Evolutionary conservation across 352 stramenopile genomes (phyloP).

Genomic region (Globisporangium solare): DNA sequence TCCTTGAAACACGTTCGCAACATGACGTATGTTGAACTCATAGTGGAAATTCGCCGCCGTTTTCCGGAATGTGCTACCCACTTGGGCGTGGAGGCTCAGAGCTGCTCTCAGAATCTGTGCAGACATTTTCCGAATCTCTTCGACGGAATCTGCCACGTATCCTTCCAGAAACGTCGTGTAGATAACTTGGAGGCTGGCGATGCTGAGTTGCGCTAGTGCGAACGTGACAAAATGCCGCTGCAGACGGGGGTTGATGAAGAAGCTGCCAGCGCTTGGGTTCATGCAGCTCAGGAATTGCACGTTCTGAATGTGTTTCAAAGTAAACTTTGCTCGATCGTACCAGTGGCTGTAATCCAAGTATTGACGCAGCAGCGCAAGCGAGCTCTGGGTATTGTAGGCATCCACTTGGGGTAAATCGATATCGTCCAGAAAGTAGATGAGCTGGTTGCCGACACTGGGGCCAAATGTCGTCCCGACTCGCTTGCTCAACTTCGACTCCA

Average conservation of each 20-base stretch:
- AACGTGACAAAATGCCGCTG: constrained; percentile 96
- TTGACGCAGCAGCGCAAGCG: constrained; percentile 92
- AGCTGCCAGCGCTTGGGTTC: constrained; percentile 93
- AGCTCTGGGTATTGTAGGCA: constrained; percentile 92
- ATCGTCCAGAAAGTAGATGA: constrained; percentile 96
- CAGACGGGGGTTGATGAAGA: constrained; percentile 91
- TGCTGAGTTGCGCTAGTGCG: constrained; percentile 84
- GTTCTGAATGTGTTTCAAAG: constrained; percentile 90
- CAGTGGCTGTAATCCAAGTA: constrained; percentile 94
- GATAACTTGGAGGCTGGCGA: constrained; percentile 89
- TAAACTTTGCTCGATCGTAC: constrained; percentile 93
- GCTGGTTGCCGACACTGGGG: constrained; percentile 64
- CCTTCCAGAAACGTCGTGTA: constrained; percentile 95
- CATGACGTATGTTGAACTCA: constrained; percentile 96
- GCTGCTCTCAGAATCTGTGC: constrained; percentile 83
- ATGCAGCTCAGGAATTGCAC: constrained; percentile 95
- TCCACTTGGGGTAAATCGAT: constrained; percentile 94
- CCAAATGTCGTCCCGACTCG: constrained; percentile 84
- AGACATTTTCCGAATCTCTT: constrained; percentile 88
- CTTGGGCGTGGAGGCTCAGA: constrained; percentile 86
- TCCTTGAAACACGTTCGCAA: constrained; percentile 94
- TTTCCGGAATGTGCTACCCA: constrained; percentile 85
- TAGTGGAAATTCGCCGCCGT: constrained; percentile 96
- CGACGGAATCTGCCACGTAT: constrained; percentile 91
- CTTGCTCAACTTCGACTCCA: constrained; percentile 89